Base-by-base conservation (phyloP, 495 filamentous ascomycete species). In the Hypoxylon cercidicola region DNA sequence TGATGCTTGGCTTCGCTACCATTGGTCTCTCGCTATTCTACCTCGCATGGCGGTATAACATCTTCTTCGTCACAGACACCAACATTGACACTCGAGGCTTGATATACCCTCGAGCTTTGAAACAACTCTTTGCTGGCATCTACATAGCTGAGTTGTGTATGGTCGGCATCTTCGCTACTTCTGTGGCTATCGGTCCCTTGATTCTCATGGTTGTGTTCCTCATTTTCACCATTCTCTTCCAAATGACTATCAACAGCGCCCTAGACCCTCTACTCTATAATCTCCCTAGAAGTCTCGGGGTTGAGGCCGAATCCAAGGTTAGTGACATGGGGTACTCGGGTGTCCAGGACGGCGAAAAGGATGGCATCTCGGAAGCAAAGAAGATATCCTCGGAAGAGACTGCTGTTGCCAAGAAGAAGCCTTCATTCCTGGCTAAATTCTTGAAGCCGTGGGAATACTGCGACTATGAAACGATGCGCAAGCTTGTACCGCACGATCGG, bases 21-120 rank as follows among this genome's bases (percentile, higher is more conserved):
- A 81, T 97, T 49, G 94, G 91, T 57, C 82, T 98, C 58, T 88
- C 84, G 54, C 81, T 97, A 54, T 92, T 99, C 78, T 97, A 97
- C 77, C 81, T 96, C 46, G 93, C 95, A 54, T 97, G 91, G 85
- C 87, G 93, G 4, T 98, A 99, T 83, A 97, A 99, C 73, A 74
- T 98, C 69, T 84, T 99, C 46, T 99, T 96, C 76, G 92, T 97
- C 49, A 92, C 89, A 50, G 91, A 96, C 70, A 84, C 89, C 25
- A 62, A 82, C 51, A 89, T 97, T 72, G 94, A 99, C 77, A 97
- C 95, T 21, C 92, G 96, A 66, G 95, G 95, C 55, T 86, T 90
- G 34, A 86, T 90, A 62, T 99, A 97, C 73, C 88, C 90, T 4
- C 87, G 88, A 34, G 95, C 91, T n/a, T 78, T 99, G 62, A 93